Base-by-base conservation (phyloP, 305 asterid species). In the Ajuga reptans region DNA sequence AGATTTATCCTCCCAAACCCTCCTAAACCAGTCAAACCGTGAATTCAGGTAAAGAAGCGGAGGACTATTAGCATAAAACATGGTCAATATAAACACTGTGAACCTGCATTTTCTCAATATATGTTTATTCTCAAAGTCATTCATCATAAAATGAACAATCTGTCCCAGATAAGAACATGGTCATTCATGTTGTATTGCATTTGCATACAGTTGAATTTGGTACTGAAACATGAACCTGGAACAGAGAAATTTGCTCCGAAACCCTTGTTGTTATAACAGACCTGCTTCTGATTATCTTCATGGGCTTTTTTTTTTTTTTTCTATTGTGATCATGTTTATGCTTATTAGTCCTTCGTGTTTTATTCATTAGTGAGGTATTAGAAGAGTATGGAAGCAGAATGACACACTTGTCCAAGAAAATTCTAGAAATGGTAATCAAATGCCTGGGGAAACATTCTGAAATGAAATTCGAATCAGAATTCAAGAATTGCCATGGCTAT, bases 401-500 rank as follows among this genome's bases (percentile, higher is more conserved):
- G 95, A 73, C 75, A 10, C 60, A 61, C 33, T 49, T 89, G 59
- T 87, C 95, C 8, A 79, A 74, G 70, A 73, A 45, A 59, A 80
- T 87, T 46, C 39, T 80, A 33, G 85, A 87, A 78, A 80, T 71
- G 68, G 60, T 87, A 37, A 71, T 87, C 34, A 78, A 68, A 78
- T 75, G 79, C 77, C 34, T 85, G 59, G 86, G 84, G 36, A 61
- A 59, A 47, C 82, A 81, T 73, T 62, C 39, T 9, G 83, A 76
- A 45, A 66, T 3, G 31, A 77, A 80, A 56, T 76, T 84, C 14
- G 49, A 46, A 24, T 59, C 84, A 3, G 96, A 89, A 55, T 89
- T 85, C 74, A 60, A 78, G 4, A 78, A 84, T 43, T 89, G 95
- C 1, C 84, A 80, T 68, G 96, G 96, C 66, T 86, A 89, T 67